phyloP scores from a whole-genome alignment of 2,329 filamentous ascomycete species.

The Talaromyces pinophilus region DNA sequence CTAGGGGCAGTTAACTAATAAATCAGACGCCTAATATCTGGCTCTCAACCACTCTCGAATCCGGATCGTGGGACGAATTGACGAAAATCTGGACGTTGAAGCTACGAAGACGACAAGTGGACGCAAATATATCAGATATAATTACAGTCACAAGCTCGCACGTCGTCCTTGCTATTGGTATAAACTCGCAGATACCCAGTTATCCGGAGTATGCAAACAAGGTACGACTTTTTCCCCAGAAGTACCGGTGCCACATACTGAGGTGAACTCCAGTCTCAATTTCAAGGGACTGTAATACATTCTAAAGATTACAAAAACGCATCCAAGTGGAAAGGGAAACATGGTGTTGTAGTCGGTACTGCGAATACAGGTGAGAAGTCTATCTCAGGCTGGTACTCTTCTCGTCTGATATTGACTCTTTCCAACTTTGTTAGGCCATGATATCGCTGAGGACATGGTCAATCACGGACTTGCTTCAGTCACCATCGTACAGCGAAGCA shows the following conservation, averaged over 20 bases:
- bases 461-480: constrained; percentile 44
- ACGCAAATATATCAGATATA: constrained; percentile 17
- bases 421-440: constrained; percentile 35
- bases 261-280: constrained; percentile 31
- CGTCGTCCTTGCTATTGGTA: constrained; percentile 38
- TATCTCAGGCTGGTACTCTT: not conserved
- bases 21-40: constrained; percentile 35
- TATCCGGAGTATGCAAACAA: constrained; percentile 5
- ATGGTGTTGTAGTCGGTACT: constrained; percentile 50
- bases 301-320: constrained; percentile 39
- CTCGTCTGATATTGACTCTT: not conserved
- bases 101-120: constrained; percentile 28
- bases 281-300: constrained; percentile 42
- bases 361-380: constrained; percentile 46
- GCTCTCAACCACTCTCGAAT: constrained; percentile 40
- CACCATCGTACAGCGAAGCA: constrained; percentile 51
- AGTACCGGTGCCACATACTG: not conserved
- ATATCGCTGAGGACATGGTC: constrained; percentile 52
- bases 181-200: constrained; percentile 33
- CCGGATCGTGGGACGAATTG: constrained; percentile 42
- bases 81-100: constrained; percentile 42
- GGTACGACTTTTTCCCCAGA: no score
- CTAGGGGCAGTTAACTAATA: not conserved
- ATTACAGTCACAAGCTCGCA: constrained; percentile 27
- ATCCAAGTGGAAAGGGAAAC: constrained; percentile 42